Percentiles rank a stretch among this genome's conserved stretches.
Conservation (phyloP, 2,329 filamentous ascomycete species). For the Annulohypoxylon truncatum region DNA sequence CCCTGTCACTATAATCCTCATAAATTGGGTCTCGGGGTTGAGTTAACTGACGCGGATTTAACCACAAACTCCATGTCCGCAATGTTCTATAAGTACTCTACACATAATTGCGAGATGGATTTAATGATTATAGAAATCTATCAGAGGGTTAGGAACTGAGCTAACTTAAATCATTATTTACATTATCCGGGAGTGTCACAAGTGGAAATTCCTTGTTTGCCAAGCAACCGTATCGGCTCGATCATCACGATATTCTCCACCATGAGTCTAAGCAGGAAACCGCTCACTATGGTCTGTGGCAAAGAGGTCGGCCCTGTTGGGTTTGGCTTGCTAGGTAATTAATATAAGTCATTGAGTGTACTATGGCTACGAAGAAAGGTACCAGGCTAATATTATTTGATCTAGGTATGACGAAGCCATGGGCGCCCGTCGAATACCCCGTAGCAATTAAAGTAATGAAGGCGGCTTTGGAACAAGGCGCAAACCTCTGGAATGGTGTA, state of each 20-base stretch:
- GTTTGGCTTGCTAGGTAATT: conserved; percentile 25
- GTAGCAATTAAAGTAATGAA: conserved; percentile 28
- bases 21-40: neutral
- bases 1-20: neutral
- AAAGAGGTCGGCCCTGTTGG: conserved; percentile 28
- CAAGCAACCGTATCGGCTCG: too few relatives aligned
- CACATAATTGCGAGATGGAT: too few relatives aligned
- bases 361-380: neutral
- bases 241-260: neutral
- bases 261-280: conserved; percentile 2
- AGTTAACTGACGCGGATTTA: neutral
- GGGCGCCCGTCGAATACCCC: conserved; percentile 24
- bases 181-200: too few relatives aligned
- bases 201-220: too few relatives aligned
- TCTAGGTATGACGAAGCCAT: conserved; percentile 25
- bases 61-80: conserved; percentile 4
- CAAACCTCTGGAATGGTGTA: conserved; percentile 35
- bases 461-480: conserved; percentile 25
- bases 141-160: too few relatives aligned
- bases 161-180: too few relatives aligned
- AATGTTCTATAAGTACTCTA: neutral
- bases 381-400: neutral
- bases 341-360: neutral
- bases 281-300: conserved; percentile 1
- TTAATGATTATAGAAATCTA: too few relatives aligned